These are phyloP conservation scores for Chaetomidium leptoderma DNA, from an alignment of 495 filamentous ascomycete genomes.

Conservation along the genomic window DNA sequence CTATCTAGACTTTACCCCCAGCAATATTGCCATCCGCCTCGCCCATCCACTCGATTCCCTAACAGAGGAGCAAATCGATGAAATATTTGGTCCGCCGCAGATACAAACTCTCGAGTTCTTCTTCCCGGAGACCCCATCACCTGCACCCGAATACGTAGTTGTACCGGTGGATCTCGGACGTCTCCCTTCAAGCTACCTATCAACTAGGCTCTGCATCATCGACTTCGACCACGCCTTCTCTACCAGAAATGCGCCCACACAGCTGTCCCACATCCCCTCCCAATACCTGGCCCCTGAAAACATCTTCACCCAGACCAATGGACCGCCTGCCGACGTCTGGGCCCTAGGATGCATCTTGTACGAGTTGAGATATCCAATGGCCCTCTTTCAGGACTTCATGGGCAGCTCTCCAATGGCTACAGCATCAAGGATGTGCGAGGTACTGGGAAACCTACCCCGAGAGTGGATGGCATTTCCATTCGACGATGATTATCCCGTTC, in stretches of 20 bases:
- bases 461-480: conserved; percentile 6
- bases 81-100: neutral
- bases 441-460: neutral
- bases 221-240: conserved; percentile 8
- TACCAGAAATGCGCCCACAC: neutral
- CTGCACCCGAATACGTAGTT: conserved; percentile 4
- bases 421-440: neutral
- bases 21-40: neutral
- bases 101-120: neutral
- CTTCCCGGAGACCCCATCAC: neutral
- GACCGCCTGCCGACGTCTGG: conserved; percentile 2
- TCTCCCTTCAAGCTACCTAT: neutral
- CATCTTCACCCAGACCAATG: conserved; percentile 6
- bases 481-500: neutral
- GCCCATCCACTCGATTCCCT: neutral
- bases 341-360: conserved; percentile 1
- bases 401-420: neutral
- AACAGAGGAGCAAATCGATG: conserved; percentile 4
- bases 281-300: neutral
- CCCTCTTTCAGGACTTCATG: neutral
- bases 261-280: neutral
- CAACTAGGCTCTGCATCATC: conserved; percentile 4
- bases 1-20: neutral
- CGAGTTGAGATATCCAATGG: neutral
- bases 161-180: neutral